Evolutionary conservation across 176 grass and related monocot genomes (phyloP), one percentile per base, ranked within the genome.

Genomic region (Themeda triandra): DNA sequence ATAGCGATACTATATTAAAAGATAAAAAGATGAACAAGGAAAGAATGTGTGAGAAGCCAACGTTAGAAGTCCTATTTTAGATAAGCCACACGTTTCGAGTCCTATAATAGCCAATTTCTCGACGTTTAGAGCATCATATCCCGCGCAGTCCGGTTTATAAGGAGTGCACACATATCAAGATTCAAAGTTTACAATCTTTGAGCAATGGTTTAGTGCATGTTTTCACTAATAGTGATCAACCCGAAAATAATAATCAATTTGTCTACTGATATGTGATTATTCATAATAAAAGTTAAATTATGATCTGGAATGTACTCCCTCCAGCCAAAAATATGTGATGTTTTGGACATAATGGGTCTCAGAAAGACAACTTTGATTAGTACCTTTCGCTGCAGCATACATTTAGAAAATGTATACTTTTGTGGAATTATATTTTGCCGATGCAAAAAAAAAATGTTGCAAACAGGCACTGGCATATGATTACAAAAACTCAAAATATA

Each of bases 1-100:
- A 29, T 69, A 87, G 68, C 4, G 71, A 80, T 73, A 81, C 3
- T 53, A 60, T 68, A 19, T 65, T 29, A 19, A 67, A 77, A 82
- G 27, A 17, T 13, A 65, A 65, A 90, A 66, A 72, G 21, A 31
- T 77, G 73, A 69, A 27, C 7, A 82, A 69, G 29, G 19, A 45
- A 31, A 31, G 2, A 65, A 65, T 17, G 14, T 65, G 21, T 54
- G n/a, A n/a, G n/a, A n/a, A n/a, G n/a, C n/a, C n/a, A n/a, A n/a
- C n/a, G n/a, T n/a, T n/a, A n/a, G n/a, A n/a, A n/a, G n/a, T n/a
- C n/a, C n/a, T n/a, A n/a, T n/a, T n/a, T n/a, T n/a, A n/a, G n/a
- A n/a, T n/a, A n/a, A n/a, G n/a, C n/a, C n/a, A n/a, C n/a, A n/a
- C n/a, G n/a, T n/a, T n/a, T n/a, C n/a, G n/a, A n/a, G n/a, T n/a